Percentiles rank a stretch among this genome's conserved stretches.
Conservation (phyloP, 345 rosid genomes). For the Populus deltoides region DNA sequence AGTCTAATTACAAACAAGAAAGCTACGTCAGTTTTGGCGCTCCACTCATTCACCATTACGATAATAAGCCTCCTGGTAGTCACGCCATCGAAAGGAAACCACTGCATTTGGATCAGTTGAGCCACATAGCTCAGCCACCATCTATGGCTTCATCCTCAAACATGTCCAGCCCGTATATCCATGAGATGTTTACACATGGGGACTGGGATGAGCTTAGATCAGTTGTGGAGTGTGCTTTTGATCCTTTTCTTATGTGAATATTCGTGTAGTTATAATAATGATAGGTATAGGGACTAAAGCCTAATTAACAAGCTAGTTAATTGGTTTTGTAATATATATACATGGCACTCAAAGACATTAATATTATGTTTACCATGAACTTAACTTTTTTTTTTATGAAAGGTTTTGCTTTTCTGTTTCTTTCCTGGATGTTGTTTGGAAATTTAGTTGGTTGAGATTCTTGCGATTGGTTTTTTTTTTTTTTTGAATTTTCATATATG, state of each 20-base stretch:
- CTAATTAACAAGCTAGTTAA: too few relatives aligned
- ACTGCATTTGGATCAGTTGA: not conserved
- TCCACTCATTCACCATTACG: conserved; percentile 25
- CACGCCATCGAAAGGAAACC: conserved; percentile 19
- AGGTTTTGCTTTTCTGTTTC: not conserved
- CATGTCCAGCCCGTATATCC: conserved; percentile 25
- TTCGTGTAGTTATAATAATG: not conserved
- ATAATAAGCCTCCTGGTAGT: conserved; percentile 23
- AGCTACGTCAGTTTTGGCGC: conserved; percentile 46
- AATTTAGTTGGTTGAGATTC: not conserved
- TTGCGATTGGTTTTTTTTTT: too few relatives aligned
- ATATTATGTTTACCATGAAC: not conserved
- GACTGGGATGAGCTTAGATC: conserved; percentile 80
- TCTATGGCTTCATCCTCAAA: conserved; percentile 39
- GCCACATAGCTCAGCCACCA: conserved; percentile 17
- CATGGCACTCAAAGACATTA: not conserved
- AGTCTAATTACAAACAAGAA: conserved; percentile 23
- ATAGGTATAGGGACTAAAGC: not conserved
- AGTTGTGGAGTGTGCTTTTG: conserved; percentile 58
- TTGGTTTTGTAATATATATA: not conserved
- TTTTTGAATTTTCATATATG: too few relatives aligned
- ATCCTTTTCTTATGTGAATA: conserved; percentile 37
- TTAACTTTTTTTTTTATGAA: too few relatives aligned
- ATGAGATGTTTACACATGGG: conserved; percentile 31
- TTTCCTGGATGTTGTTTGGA: not conserved